These are phyloP conservation scores for Stephania cephalantha DNA, from an alignment of 164 flowering plant genomes.

Conservation along the genomic window DNA sequence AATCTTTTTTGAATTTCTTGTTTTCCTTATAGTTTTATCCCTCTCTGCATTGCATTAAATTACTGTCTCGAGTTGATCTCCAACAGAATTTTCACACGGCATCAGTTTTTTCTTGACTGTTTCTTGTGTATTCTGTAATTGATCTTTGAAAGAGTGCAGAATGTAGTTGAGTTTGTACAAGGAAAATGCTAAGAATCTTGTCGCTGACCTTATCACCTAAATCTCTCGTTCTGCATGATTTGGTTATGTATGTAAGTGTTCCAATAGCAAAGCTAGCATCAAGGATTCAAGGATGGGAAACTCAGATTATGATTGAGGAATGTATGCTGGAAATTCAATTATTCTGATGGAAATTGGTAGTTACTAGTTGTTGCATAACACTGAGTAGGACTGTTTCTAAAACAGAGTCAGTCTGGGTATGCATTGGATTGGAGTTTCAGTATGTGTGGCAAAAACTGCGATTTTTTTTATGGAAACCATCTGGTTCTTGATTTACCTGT, in stretches of 20 bases:
- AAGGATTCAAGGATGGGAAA: not conserved
- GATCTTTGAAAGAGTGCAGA: not conserved
- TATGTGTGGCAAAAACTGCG: not conserved
- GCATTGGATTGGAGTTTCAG: not conserved
- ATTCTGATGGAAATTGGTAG: not conserved
- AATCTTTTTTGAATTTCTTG: too few relatives aligned
- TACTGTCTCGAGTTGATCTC: not conserved
- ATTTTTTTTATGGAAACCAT: not conserved
- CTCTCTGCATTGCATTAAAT: conserved; percentile 1
- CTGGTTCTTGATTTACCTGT: not conserved
- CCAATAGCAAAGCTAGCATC: not conserved
- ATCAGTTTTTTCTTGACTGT: not conserved
- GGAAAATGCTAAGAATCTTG: not conserved
- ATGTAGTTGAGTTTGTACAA: not conserved
- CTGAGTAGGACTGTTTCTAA: not conserved
- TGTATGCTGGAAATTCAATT: not conserved
- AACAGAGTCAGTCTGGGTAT: not conserved
- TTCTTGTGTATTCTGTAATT: not conserved
- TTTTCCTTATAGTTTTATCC: too few relatives aligned
- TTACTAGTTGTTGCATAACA: not conserved
- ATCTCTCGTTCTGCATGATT: not conserved
- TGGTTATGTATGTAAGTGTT: not conserved
- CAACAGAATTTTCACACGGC: not conserved
- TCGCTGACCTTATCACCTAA: not conserved
- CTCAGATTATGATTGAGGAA: not conserved